phyloP scores from a whole-genome alignment of 768 basidiomycete species.

The Lactarius akahatsu region DNA sequence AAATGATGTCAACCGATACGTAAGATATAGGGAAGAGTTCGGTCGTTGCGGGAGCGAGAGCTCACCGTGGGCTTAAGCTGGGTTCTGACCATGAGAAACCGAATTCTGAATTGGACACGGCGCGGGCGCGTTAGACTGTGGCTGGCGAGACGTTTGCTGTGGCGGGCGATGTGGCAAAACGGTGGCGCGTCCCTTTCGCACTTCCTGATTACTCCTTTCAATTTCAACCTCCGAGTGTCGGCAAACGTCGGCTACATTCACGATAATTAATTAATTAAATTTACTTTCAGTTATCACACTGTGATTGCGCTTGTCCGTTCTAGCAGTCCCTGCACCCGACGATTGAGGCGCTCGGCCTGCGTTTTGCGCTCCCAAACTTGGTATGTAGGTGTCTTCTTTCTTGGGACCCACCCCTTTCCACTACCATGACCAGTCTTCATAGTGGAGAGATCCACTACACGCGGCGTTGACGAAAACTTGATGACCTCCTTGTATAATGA shows the following conservation, averaged over 20 bases:
- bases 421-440: slow-evolving; percentile 53
- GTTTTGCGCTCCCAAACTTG: slow-evolving; percentile 75
- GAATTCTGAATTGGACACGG: slow-evolving; percentile 10
- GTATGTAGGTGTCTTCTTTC: slow-evolving; percentile 76
- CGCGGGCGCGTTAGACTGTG: slow-evolving; percentile 20
- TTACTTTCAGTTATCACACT: neutral
- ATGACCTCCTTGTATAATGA: slow-evolving; percentile 87
- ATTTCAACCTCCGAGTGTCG: slow-evolving; percentile 25
- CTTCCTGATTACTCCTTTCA: neutral
- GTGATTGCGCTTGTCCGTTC: slow-evolving; percentile 57
- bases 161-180: slow-evolving; percentile 26
- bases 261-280: neutral
- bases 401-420: slow-evolving; percentile 68
- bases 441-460: slow-evolving; percentile 80
- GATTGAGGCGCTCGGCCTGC: slow-evolving; percentile 71
- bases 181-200: slow-evolving; percentile 29
- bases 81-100: slow-evolving; percentile 32
- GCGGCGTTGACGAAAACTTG: slow-evolving; percentile 75
- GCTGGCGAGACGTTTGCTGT: slow-evolving; percentile 29
- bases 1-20: slow-evolving; percentile 25
- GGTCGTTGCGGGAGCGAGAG: slow-evolving; percentile 36
- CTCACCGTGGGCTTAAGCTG: slow-evolving; percentile 38
- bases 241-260: slow-evolving; percentile 16
- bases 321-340: slow-evolving; percentile 66
- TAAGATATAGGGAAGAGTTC: slow-evolving; percentile 19